phyloP scores from a whole-genome alignment of 202 grass and related monocot species.

The Eragrostis tef region DNA sequence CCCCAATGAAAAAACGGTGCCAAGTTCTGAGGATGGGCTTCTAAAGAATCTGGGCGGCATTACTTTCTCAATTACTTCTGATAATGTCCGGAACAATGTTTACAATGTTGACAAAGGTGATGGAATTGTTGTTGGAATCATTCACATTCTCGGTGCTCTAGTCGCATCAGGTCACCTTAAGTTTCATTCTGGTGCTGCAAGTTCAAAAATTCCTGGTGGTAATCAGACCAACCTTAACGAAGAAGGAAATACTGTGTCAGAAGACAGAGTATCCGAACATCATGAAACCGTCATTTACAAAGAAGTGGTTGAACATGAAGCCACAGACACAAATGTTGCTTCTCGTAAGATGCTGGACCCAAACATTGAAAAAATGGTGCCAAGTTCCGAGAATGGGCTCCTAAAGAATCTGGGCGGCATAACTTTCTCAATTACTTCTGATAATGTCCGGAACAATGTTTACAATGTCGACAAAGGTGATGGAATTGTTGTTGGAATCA shows the following conservation, averaged over 20 bases:
- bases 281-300: constrained; percentile 45
- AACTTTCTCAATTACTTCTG: constrained; percentile 83
- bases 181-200: constrained; percentile 58
- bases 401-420: constrained; percentile 85
- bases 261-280: constrained; percentile 85
- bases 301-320: constrained; percentile 47
- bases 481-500: constrained; percentile 91
- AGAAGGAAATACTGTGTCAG: constrained; percentile 77
- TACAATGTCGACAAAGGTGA: constrained; percentile 94
- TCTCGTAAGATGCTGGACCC: constrained; percentile 41
- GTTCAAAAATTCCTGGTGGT: constrained; percentile 51
- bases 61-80: constrained; percentile 83
- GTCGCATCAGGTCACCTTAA: constrained; percentile 84
- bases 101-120: constrained; percentile 94
- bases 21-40: constrained; percentile 61
- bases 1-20: constrained; percentile 57
- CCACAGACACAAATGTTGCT: constrained; percentile 39
- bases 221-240: constrained; percentile 56
- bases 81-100: constrained; percentile 87
- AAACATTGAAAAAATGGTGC: constrained; percentile 60
- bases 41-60: constrained; percentile 85
- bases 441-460: constrained; percentile 87
- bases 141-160: constrained; percentile 88
- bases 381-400: constrained; percentile 62
- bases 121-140: constrained; percentile 91